Evolutionary conservation across 495 filamentous ascomycete genomes (phyloP).

Genomic region (Chaetomidium leptoderma): DNA sequence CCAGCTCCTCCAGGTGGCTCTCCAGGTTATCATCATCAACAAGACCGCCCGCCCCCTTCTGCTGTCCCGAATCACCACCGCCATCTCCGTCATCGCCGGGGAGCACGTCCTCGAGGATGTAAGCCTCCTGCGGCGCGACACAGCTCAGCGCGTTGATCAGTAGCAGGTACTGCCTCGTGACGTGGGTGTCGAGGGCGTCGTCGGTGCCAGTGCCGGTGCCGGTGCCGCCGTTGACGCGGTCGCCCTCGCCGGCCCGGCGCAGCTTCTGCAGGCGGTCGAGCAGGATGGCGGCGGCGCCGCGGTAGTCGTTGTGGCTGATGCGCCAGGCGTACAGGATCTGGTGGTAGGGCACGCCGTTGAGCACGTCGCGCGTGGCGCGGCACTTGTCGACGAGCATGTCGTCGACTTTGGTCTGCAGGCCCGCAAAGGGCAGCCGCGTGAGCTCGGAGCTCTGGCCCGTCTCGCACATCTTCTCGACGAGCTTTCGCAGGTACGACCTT

Average conservation of each 20-base stretch:
- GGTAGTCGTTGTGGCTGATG: slow-evolving; percentile 75
- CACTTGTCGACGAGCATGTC: slow-evolving; percentile 64
- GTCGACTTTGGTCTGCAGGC: slow-evolving; percentile 72
- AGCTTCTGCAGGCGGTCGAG: slow-evolving; percentile 56
- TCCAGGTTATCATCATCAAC: slow-evolving; percentile 27
- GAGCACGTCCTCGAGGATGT: slow-evolving; percentile 50
- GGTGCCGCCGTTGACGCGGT: slow-evolving; percentile 44
- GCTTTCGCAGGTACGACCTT: slow-evolving; percentile 55
- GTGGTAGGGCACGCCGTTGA: slow-evolving; percentile 61
- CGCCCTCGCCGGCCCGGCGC: slow-evolving; percentile 44
- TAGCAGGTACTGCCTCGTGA: slow-evolving; percentile 66
- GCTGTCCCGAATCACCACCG: slow-evolving; percentile 14
- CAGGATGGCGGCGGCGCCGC: slow-evolving; percentile 77
- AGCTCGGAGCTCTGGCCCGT: slow-evolving; percentile 63
- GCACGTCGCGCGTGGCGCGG: slow-evolving; percentile 53
- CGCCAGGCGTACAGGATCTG: slow-evolving; percentile 88
- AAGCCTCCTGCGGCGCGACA: slow-evolving; percentile 76
- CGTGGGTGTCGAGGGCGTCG: slow-evolving; percentile 53
- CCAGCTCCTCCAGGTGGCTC: slow-evolving; percentile 26
- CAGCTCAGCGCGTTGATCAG: slow-evolving; percentile 86
- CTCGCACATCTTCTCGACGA: slow-evolving; percentile 68
- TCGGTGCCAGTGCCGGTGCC: slow-evolving; percentile 45
- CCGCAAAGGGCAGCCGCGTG: slow-evolving; percentile 69
- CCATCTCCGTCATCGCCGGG: slow-evolving; percentile 34
- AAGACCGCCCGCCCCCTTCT: slow-evolving; percentile 7